These are phyloP conservation scores for Smithsoniella earleae DNA, from an alignment of 163 green algal species.

Conservation along the genomic window DNA sequence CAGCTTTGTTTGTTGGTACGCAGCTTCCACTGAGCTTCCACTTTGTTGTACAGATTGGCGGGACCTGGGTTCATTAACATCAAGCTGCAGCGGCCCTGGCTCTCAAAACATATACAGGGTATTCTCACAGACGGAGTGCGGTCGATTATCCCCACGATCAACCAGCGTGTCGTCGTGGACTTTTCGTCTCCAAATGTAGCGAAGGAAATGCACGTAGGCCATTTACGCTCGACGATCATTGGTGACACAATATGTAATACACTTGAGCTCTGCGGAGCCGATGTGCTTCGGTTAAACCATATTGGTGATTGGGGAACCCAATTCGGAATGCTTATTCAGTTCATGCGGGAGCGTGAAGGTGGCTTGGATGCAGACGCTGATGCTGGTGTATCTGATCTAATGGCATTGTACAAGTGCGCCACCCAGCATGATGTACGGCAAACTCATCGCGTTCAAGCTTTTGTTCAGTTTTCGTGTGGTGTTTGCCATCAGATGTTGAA, in stretches of 20 bases:
- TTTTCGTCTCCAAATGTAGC: slow-evolving; percentile 97
- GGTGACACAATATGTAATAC: slow-evolving; percentile 55
- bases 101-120: slow-evolving; percentile 43
- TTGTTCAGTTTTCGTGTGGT: too few species aligned
- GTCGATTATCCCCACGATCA: slow-evolving; percentile 28
- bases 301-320: slow-evolving; percentile 98
- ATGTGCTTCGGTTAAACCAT: slow-evolving; percentile 90
- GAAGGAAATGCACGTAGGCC: slow-evolving; percentile 99
- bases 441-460: too few species aligned
- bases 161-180: slow-evolving; percentile 75
- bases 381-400: slow-evolving; percentile 68
- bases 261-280: slow-evolving; percentile 75
- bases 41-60: slow-evolving; percentile 59
- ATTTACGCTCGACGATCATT: slow-evolving; percentile 97
- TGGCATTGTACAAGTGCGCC: slow-evolving; percentile 48
- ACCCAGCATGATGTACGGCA: too few species aligned
- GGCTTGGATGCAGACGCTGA: slow-evolving; percentile 42
- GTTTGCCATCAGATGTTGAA: too few species aligned
- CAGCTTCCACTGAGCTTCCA: too few species aligned
- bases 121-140: slow-evolving; percentile 31
- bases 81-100: slow-evolving; percentile 45
- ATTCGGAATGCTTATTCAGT: slow-evolving; percentile 98
- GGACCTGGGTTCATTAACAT: slow-evolving; percentile 95
- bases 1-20: too few species aligned
- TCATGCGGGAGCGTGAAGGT: slow-evolving; percentile 68